Evolutionary conservation across 306 rosid species (phyloP).

Genomic region (Inga oerstediana): DNA sequence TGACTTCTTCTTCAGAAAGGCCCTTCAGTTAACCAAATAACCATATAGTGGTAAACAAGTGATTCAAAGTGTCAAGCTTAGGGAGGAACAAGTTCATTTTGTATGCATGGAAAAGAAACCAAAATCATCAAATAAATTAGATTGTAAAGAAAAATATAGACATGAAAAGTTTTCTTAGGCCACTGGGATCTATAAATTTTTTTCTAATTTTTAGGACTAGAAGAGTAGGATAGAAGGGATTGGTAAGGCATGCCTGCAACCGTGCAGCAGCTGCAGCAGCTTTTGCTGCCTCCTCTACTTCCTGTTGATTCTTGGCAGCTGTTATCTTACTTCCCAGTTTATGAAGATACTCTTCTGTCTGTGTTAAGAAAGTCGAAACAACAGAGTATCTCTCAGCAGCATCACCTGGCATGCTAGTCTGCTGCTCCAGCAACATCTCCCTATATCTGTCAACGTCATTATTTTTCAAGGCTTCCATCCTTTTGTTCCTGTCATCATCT

Average conservation of each 20-base stretch:
- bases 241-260: conserved; percentile 68
- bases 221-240: not conserved
- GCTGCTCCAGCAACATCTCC: conserved; percentile 98
- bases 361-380: conserved; percentile 83
- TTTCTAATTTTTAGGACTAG: not conserved
- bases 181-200: not conserved
- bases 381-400: conserved; percentile 99
- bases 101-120: conserved; percentile 16
- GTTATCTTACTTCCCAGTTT: conserved; percentile 95
- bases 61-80: not conserved
- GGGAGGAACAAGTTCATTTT: conserved; percentile 17
- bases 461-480: conserved; percentile 97
- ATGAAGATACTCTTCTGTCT: conserved; percentile 97
- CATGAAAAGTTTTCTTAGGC: conserved; percentile 12
- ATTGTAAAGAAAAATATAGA: not conserved
- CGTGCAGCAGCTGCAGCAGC: conserved; percentile 93
- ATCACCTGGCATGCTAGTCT: conserved; percentile 86
- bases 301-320: conserved; percentile 89
- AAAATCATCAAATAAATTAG: conserved; percentile 22
- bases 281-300: conserved; percentile 90
- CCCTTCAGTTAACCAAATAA: conserved; percentile 62
- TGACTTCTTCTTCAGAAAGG: conserved; percentile 99
- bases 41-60: conserved; percentile 24
- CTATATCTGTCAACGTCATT: conserved; percentile 99
- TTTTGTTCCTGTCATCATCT: conserved; percentile 87